Evolutionary conservation across 495 filamentous ascomycete genomes (phyloP), one percentile per base, ranked within the genome.

Genomic region (Chaetomium cochliodes): DNA sequence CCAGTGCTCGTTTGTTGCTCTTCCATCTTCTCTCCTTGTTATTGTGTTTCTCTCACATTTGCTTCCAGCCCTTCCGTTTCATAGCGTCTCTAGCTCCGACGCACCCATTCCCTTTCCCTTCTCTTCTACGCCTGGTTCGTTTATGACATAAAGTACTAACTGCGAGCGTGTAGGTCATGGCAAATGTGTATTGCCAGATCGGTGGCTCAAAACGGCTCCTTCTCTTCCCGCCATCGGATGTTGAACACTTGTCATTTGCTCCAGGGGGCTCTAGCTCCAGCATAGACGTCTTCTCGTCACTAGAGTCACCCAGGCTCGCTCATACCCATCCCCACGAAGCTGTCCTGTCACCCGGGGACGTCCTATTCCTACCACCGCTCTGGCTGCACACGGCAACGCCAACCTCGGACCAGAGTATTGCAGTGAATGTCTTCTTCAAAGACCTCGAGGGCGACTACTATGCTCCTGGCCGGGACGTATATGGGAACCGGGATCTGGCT

Each of bases 361-460:
- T 93, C 15, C 76, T 96, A 20, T 93, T 90, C 73, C 81, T 96
- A 41, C 92, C 92, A 2, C 84, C 92, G 1, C 76, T 93, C 25
- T 96, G 92, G 92, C 77, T 89, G 41, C 92, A 96, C 73, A 89
- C 89, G n/a, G 89, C 89, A 3, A 83, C 82, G 5, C 88, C 90
- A 1, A 78, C 80, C 1, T 84, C 82, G 16, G 80, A 83, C 6
- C 68, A 85, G 39, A 92, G 90, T 67, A 79, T 96, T 7, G 89
- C 88, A 1, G 87, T 96, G 5, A 96, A 97, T 70, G 84, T 92
- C 15, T 96, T 94, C 80, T 96, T 96, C 72, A 85, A 84, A 46
- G 88, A 87, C 62, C 76, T 93, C 12, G 78, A 85, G 26, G 77
- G 76, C 16, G 86, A 84, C 23, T 58, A 33, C 3, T 96, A 96